Percentiles rank a stretch among this genome's conserved stretches.
These are phyloP conservation scores for Apiospora pterosperma DNA, from an alignment of 2,329 filamentous ascomycete species.

Conservation along the genomic window DNA sequence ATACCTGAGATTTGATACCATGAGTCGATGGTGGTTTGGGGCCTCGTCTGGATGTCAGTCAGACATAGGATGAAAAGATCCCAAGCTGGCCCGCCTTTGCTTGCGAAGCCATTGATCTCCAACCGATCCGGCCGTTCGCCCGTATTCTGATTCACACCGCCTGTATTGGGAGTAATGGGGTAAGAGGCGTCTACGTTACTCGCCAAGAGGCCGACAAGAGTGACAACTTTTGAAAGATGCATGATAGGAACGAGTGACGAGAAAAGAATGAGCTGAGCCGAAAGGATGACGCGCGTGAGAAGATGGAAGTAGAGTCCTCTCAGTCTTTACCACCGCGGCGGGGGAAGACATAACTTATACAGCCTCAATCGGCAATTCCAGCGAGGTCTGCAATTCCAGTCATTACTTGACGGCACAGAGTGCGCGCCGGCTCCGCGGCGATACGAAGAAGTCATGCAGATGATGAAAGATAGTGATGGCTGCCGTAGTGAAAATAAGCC, in stretches of 20 bases:
- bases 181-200: constrained; percentile 4
- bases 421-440: not conserved
- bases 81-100: not conserved
- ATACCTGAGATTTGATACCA: constrained; percentile 14
- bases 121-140: constrained; percentile 5
- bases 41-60: not conserved
- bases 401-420: not conserved
- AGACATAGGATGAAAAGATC: constrained; percentile 4
- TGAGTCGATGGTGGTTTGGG: constrained; percentile 7
- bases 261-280: not conserved
- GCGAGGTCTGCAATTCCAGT: too few relatives aligned
- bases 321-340: not conserved
- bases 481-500: not conserved
- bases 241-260: not conserved
- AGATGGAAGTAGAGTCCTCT: not conserved
- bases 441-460: not conserved
- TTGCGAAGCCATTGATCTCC: constrained; percentile 7
- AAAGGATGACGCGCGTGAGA: not conserved
- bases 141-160: not conserved
- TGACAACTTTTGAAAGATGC: not conserved
- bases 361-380: not conserved
- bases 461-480: not conserved
- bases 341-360: not conserved
- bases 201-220: constrained; percentile 2
- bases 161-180: not conserved